Conservation (phyloP, 352 stramenopile genomes). For the Lagenidium sp. region DNA sequence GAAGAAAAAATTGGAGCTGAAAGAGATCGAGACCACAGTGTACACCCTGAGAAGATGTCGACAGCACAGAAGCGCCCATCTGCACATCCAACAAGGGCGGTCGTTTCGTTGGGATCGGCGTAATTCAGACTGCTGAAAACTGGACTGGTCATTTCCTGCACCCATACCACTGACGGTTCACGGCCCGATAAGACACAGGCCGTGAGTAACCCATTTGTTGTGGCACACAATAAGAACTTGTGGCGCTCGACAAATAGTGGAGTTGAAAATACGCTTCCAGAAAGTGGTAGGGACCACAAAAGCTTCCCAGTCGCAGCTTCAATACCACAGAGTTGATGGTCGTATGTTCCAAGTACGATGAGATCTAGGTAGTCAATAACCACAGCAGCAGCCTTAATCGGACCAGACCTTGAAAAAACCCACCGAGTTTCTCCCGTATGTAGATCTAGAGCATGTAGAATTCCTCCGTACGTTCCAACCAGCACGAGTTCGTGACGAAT, state of each 20-base stretch:
- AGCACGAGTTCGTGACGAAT: slow-evolving; percentile 19
- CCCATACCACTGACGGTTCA: not conserved
- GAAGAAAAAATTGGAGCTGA: too few relatives aligned
- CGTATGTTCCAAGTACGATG: slow-evolving; percentile 43
- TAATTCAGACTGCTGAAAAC: slow-evolving; percentile 37
- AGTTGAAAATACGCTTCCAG: slow-evolving; percentile 43
- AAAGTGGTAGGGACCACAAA: slow-evolving; percentile 18
- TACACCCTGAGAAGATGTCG: slow-evolving; percentile 8
- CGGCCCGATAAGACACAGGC: not conserved
- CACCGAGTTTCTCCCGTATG: slow-evolving; percentile 18
- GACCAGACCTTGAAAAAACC: slow-evolving; percentile 18
- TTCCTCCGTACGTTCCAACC: slow-evolving; percentile 44
- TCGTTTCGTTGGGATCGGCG: too few relatives aligned
- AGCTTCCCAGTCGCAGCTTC: slow-evolving; percentile 11
- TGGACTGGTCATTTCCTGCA: slow-evolving; percentile 13
- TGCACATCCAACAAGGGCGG: slow-evolving; percentile 39
- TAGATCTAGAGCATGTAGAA: slow-evolving; percentile 33
- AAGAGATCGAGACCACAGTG: slow-evolving; percentile 37
- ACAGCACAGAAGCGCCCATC: slow-evolving; percentile 38
- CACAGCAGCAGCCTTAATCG: slow-evolving; percentile 41
- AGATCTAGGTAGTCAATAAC: slow-evolving; percentile 29
- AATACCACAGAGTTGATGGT: slow-evolving; percentile 32
- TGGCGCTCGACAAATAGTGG: slow-evolving; percentile 9
- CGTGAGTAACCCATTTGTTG: slow-evolving; percentile 25
- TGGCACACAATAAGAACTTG: slow-evolving; percentile 24